These are phyloP conservation scores for Ophiorrhiza pumila DNA, from an alignment of 257 asterid species.

Conservation along the genomic window DNA sequence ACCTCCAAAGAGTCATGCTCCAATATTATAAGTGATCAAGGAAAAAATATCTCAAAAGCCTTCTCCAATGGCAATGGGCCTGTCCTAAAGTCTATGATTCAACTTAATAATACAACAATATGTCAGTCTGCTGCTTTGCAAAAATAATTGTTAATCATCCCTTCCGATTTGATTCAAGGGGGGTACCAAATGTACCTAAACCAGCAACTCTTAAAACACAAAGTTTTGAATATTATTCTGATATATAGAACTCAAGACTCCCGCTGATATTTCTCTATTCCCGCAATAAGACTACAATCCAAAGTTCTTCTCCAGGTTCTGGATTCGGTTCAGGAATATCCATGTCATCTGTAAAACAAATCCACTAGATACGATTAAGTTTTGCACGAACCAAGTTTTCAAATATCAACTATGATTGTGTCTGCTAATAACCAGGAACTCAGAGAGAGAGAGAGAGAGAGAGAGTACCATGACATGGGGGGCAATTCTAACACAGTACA, in stretches of 20 bases:
- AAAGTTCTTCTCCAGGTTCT: constrained; percentile 50
- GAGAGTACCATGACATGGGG: constrained; percentile 95
- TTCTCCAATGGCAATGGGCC: constrained; percentile 10
- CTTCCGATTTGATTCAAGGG: constrained; percentile 13
- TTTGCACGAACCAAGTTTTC: not conserved
- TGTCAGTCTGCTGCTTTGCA: constrained; percentile 19
- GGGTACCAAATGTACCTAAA: constrained; percentile 17
- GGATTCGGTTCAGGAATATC: constrained; percentile 90
- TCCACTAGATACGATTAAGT: not conserved
- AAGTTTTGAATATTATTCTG: constrained; percentile 28
- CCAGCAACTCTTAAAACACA: constrained; percentile 20
- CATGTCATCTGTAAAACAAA: constrained; percentile 76
- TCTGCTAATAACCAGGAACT: too few relatives aligned
- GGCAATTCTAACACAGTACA: constrained; percentile 88
- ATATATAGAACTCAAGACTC: constrained; percentile 23
- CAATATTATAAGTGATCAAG: not conserved
- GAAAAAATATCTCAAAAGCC: not conserved
- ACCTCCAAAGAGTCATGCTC: not conserved
- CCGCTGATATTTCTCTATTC: constrained; percentile 3
- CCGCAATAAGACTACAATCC: constrained; percentile 49
- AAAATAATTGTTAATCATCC: constrained; percentile 6
- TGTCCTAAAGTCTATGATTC: constrained; percentile 4
- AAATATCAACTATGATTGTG: not conserved
- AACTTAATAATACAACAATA: constrained; percentile 18
- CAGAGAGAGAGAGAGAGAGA: constrained; percentile 15